Conservation (phyloP, 2,329 filamentous ascomycete genomes). For the Aspergillus pseudoterreus region DNA sequence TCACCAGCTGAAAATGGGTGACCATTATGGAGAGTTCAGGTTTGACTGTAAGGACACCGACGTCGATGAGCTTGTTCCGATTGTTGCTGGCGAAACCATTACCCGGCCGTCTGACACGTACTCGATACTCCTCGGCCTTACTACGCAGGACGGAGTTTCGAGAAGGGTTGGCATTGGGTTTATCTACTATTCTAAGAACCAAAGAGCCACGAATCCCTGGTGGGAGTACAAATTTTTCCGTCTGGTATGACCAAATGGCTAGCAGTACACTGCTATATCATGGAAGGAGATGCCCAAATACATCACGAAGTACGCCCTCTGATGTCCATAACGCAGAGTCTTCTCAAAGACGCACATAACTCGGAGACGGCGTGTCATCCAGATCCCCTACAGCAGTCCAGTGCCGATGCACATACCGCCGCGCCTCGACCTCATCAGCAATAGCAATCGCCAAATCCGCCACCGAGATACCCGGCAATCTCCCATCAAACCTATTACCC, state of each 20-base stretch:
- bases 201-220: background rate
- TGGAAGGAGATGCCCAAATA: too few species aligned
- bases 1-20: background rate
- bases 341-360: too few species aligned
- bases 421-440: too few species aligned
- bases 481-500: too few species aligned
- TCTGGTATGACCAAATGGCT: background rate
- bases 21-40: background rate
- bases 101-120: background rate
- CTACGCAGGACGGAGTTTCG: background rate
- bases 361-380: too few species aligned
- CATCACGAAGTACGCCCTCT: too few species aligned
- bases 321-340: too few species aligned
- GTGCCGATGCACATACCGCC: too few species aligned
- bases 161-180: background rate
- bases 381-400: too few species aligned
- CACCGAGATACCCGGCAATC: too few species aligned
- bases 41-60: background rate
- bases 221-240: background rate
- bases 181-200: background rate
- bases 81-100: background rate
- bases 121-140: background rate
- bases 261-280: too few species aligned
- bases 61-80: background rate
- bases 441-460: too few species aligned